These are phyloP conservation scores for Achaetomiella virescens DNA, from an alignment of 495 filamentous ascomycete species.

Conservation along the genomic window DNA sequence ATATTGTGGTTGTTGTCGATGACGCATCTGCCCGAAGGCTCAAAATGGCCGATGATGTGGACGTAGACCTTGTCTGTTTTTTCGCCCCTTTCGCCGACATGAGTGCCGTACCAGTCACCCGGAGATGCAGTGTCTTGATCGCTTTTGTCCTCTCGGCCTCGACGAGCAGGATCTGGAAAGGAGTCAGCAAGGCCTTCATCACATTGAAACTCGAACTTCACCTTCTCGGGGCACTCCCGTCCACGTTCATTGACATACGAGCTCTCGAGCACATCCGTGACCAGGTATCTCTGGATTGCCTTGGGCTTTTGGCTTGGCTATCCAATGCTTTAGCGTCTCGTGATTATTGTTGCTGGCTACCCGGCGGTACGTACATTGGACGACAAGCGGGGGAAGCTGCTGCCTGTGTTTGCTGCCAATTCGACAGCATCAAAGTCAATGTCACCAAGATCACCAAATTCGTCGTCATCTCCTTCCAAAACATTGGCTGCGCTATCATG, in stretches of 20 bases:
- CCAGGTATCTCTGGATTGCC: conserved; percentile 75
- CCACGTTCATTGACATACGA: conserved; percentile 59
- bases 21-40: conserved; percentile 59
- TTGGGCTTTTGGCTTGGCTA: conserved; percentile 52
- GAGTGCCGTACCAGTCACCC: conserved; percentile 81
- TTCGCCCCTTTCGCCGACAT: conserved; percentile 16
- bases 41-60: conserved; percentile 78
- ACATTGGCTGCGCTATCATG: background rate
- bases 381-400: conserved; percentile 20
- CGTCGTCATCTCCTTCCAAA: conserved; percentile 26
- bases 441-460: conserved; percentile 57
- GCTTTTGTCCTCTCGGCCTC: conserved; percentile 62
- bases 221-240: conserved; percentile 61
- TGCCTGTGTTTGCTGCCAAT: conserved; percentile 49
- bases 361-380: conserved; percentile 46
- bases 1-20: conserved; percentile 73
- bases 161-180: conserved; percentile 62
- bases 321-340: conserved; percentile 40
- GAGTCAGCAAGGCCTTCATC: background rate
- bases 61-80: conserved; percentile 68
- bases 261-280: conserved; percentile 63
- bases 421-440: conserved; percentile 63
- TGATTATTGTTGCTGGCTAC: conserved; percentile 17
- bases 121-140: conserved; percentile 64
- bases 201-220: conserved; percentile 25